Base-by-base conservation (phyloP, 2,329 filamentous ascomycete species). In the Leptographium flavum region DNA sequence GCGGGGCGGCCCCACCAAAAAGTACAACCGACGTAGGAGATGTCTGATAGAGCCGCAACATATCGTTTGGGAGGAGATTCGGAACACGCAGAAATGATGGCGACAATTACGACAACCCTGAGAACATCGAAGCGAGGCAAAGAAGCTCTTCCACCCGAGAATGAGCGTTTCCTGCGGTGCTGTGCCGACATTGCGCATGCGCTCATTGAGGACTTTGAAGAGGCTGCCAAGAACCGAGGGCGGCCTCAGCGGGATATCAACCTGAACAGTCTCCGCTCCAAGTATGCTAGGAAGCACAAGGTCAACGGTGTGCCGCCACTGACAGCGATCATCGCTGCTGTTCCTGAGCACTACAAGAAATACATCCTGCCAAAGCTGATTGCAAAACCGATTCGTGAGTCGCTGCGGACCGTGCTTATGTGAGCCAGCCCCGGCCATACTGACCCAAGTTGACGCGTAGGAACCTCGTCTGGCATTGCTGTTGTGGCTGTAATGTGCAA, bases 401-500 rank as follows among this genome's bases (percentile, higher is more conserved):
- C 13, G 35, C 19, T 11, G 14, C 35, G 14, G 3, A 11, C 14
- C 3, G 4, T 11, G n/a, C n/a, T n/a, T n/a, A n/a, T n/a, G n/a
- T 11, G 21, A 22, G 14, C 35, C 3, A 8, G n/a, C n/a, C 4
- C 5, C 19, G 21, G 35, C 4, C 6, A 5, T 37, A 5, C 28
- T 45, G 22, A 45, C 38, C 25, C 15, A 14, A 15, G n/a, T 8
- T 22, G 17, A 35, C 40, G 54, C 45, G 5, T 52, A 85, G 79
- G 87, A 56, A 95, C 90, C 15, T 94, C 90, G 0, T 95, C 88
- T 43, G 92, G 92, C 47, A 98, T 98, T 56, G 92, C 92, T 2
- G 92, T 98, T 9, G 92, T 98, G 39, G 92, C 93, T 37, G 93
- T 98, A 54, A 98, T 98, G 92, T 96, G 92, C 74, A 98, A 98